phyloP scores from a whole-genome alignment of 2,329 filamentous ascomycete genomes.

The Fusarium transvaalense region DNA sequence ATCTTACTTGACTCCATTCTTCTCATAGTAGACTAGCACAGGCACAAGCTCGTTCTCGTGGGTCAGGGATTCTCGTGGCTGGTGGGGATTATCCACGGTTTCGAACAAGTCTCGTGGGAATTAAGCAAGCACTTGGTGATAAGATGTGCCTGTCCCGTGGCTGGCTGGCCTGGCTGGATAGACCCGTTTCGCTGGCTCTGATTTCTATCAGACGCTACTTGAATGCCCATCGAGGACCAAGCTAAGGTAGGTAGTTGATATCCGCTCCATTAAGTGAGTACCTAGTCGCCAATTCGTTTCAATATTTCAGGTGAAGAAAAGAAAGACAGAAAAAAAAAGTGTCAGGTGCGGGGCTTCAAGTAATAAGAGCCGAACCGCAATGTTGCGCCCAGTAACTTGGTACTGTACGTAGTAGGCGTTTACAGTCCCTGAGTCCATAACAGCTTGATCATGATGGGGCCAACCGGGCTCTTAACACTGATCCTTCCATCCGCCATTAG shows the following conservation, averaged over 20 bases:
- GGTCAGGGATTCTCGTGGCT: constrained; percentile 35
- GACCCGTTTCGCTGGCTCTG: constrained; percentile 17
- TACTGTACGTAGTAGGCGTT: constrained; percentile 15
- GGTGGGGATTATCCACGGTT: constrained; percentile 39
- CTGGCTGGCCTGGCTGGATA: constrained; percentile 20
- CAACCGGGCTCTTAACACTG: too few species aligned
- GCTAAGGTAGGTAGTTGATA: not conserved
- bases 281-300: not conserved
- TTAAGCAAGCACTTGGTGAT: constrained; percentile 35
- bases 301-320: not conserved
- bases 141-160: constrained; percentile 16
- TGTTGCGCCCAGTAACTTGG: constrained; percentile 28
- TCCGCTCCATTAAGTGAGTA: not conserved
- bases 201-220: not conserved
- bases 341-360: constrained; percentile 26
- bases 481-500: constrained; percentile 27
- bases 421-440: not conserved
- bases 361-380: constrained; percentile 42
- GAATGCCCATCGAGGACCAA: not conserved
- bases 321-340: constrained; percentile 1
- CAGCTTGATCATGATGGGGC: constrained; percentile 24
- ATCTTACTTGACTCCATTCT: constrained; percentile 33
- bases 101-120: constrained; percentile 22
- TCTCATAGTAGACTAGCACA: constrained; percentile 29
- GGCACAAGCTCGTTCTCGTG: constrained; percentile 32